Evolutionary conservation across 208 protist genomes (phyloP).

Genomic region (Acanthamoeba healyi): DNA sequence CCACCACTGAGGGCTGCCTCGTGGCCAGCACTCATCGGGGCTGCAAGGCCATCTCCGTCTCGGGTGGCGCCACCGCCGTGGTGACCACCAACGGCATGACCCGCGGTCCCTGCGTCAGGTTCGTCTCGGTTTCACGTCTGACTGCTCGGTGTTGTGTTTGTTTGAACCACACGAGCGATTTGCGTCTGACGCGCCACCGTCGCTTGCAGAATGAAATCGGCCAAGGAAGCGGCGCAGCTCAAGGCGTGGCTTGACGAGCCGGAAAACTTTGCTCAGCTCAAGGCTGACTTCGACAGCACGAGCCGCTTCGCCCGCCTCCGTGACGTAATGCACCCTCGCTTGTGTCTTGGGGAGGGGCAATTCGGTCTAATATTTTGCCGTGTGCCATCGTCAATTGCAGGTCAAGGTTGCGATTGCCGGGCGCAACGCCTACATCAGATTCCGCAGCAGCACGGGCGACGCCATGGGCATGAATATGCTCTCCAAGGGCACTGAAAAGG

Average conservation of each 20-base stretch:
- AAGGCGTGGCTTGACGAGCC: conserved; percentile 92
- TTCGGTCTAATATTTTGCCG: no score
- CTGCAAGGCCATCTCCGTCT: conserved; percentile 94
- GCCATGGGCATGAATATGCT: conserved; percentile 99
- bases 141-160: no score
- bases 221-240: conserved; percentile 92
- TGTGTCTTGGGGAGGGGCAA: no score
- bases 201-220: conserved; percentile 84
- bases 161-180: no score
- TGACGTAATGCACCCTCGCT: background rate
- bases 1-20: conserved; percentile 98
- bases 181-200: no score
- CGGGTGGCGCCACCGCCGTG: conserved; percentile 92
- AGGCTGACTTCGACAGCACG: conserved; percentile 95
- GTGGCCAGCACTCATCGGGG: conserved; percentile 97
- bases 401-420: conserved; percentile 93
- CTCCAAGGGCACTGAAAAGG: conserved; percentile 97
- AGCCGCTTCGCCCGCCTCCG: conserved; percentile 95
- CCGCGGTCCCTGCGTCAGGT: conserved; percentile 94
- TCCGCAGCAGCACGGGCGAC: conserved; percentile 92
- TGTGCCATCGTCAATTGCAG: background rate
- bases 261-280: conserved; percentile 93
- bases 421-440: conserved; percentile 78
- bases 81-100: conserved; percentile 97
- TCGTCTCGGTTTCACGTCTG: conserved; percentile 65